Evolutionary conservation across 345 rosid genomes (phyloP).

Genomic region (Moringa oleifera): DNA sequence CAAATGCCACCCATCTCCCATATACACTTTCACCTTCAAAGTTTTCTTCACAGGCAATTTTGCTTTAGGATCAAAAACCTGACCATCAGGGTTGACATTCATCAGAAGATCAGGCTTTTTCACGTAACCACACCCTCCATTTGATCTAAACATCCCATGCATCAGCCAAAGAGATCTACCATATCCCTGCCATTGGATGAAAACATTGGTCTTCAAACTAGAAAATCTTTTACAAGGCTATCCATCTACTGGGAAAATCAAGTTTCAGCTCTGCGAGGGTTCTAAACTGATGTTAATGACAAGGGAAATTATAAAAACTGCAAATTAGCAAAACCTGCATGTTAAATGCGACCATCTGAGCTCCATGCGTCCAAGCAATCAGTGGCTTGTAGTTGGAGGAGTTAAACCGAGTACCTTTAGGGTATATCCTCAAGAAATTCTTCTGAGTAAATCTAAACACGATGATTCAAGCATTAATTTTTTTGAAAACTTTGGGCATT

Average conservation of each 20-base stretch:
- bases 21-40: slow-evolving; percentile 67
- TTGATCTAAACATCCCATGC: slow-evolving; percentile 92
- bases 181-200: slow-evolving; percentile 44
- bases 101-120: slow-evolving; percentile 78
- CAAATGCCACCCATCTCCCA: slow-evolving; percentile 89
- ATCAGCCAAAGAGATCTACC: slow-evolving; percentile 82
- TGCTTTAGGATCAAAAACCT: slow-evolving; percentile 51
- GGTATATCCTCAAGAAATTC: slow-evolving; percentile 50
- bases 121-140: slow-evolving; percentile 92
- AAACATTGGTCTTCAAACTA: background rate
- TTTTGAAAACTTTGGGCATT: slow-evolving; percentile 3
- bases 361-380: slow-evolving; percentile 69
- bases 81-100: slow-evolving; percentile 25
- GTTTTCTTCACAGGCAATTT: slow-evolving; percentile 40
- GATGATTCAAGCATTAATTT: background rate
- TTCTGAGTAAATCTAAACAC: slow-evolving; percentile 39
- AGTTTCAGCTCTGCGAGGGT: no score
- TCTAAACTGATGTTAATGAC: background rate
- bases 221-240: slow-evolving; percentile 7
- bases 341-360: slow-evolving; percentile 89
- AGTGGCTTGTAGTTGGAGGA: slow-evolving; percentile 63
- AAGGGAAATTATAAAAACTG: background rate
- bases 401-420: slow-evolving; percentile 51
- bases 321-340: slow-evolving; percentile 55
- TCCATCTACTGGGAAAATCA: no score